Base-by-base conservation (phyloP, 164 flowering plant species). In the Berberis vulgaris region DNA sequence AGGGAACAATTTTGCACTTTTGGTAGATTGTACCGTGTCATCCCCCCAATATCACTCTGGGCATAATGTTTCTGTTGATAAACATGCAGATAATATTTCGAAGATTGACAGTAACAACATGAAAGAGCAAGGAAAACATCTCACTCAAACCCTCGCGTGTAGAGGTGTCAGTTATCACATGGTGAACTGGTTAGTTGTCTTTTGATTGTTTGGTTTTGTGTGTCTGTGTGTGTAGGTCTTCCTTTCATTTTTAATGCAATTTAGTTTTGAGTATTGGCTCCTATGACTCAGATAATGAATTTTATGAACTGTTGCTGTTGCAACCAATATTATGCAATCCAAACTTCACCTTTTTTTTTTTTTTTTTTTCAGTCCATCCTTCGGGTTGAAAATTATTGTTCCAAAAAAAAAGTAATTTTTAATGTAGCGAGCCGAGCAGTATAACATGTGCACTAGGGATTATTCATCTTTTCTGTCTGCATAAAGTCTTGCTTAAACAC, bases 181-280 rank as follows among this genome's bases (percentile, higher is more conserved):
- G 97, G 98, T 91, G 72, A 94, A 94, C 89, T 81, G 98, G 98
- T 94, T 73, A 83, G 96, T 66, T 68, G 66, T 65, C 10, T 69
- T 65, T 2, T 45, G 38, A 55, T 49, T 26, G n/a, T 6, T 66
- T 65, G 62, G 43, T 54, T 69, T 71, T 46, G 6, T 46, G 8
- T 5, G 8, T 46, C n/a, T 50, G n/a, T 11, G 3, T 50, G n/a
- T 11, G 3, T 52, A 10, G 13, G 2, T 4, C 9, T 47, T 52
- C 13, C 54, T 52, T 10, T 26, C 11, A 9, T 50, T 50, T 50
- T 50, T 5, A 26, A 26, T 26, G 26, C 26, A 26, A 26, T 26
- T 26, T 26, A 26, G 26, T 26, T 26, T 26, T 26, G 26, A 26
- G 26, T 26, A 26, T 26, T 26, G 26, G 26, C 26, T 26, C 26